A percentile compares a stretch with the other conserved stretches of the same genome.
These are phyloP conservation scores for Kernera saxatilis DNA, from an alignment of 345 rosid species.

Conservation along the genomic window DNA sequence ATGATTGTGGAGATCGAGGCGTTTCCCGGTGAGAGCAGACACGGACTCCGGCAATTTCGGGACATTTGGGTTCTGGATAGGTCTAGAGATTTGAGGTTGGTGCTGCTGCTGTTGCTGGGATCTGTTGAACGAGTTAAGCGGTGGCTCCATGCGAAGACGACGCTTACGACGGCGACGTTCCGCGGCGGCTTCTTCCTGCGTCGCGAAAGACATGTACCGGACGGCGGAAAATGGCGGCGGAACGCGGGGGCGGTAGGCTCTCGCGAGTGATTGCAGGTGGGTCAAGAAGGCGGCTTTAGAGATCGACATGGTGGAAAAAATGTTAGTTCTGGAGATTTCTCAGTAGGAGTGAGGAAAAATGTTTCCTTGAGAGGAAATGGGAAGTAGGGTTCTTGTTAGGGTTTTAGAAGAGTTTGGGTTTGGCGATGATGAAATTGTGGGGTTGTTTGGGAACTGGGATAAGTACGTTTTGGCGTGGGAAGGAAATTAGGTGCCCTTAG, in stretches of 20 bases:
- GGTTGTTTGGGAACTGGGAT: conserved; percentile 21
- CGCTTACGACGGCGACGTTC: conserved; percentile 91
- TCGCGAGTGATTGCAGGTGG: conserved; percentile 42
- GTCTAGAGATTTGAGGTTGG: conserved; percentile 39
- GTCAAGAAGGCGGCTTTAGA: conserved; percentile 44
- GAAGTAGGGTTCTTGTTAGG: conserved; percentile 9
- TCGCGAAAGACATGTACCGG: conserved; percentile 61
- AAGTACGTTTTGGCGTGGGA: neutral
- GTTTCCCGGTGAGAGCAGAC: conserved; percentile 65
- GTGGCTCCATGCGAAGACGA: conserved; percentile 80
- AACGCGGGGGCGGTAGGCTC: conserved; percentile 21
- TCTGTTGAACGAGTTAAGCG: conserved; percentile 58
- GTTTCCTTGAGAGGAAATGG: neutral
- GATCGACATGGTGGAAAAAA: conserved; percentile 42
- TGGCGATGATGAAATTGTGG: conserved; percentile 1
- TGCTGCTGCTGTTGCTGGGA: conserved; percentile 39
- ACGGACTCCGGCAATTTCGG: conserved; percentile 82
- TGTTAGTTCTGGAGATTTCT: neutral
- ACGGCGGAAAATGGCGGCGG: conserved; percentile 26
- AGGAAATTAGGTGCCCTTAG: neutral
- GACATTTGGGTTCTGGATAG: conserved; percentile 75
- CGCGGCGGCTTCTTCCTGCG: conserved; percentile 87
- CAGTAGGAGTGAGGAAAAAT: neutral
- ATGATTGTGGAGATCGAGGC: conserved; percentile 75
- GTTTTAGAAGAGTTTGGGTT: conserved; percentile 9